Conservation (phyloP, 2,329 filamentous ascomycete genomes). For the Triangularia setosa region DNA sequence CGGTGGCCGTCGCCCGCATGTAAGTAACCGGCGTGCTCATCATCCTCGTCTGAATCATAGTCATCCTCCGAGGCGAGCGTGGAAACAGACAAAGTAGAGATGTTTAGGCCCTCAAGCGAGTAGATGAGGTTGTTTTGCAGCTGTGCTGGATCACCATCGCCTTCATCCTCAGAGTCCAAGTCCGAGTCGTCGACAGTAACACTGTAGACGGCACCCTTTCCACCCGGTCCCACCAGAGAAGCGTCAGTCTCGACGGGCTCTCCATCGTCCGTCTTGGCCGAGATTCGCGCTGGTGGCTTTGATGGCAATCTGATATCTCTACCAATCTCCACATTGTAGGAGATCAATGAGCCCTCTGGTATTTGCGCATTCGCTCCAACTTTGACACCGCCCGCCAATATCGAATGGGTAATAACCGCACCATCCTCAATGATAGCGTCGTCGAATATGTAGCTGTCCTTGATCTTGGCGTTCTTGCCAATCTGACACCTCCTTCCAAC, state of each 20-base stretch:
- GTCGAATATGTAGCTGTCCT: conserved; percentile 85
- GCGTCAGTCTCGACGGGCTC: conserved; percentile 39
- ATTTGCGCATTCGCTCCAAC: conserved; percentile 70
- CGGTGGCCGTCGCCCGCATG: conserved; percentile 27
- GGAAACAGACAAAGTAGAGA: conserved; percentile 54
- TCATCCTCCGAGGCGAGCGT: conserved; percentile 62
- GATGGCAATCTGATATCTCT: conserved; percentile 50
- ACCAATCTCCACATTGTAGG: conserved; percentile 69
- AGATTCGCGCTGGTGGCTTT: conserved; percentile 35
- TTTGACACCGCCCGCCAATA: conserved; percentile 69
- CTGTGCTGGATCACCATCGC: conserved; percentile 41
- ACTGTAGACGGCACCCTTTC: conserved; percentile 50
- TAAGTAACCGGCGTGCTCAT: conserved; percentile 47
- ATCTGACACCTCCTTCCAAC: conserved; percentile 84
- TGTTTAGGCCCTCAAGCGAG: conserved; percentile 48
- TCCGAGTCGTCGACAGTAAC: conserved; percentile 47
- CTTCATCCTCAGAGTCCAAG: conserved; percentile 45
- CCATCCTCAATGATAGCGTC: conserved; percentile 73
- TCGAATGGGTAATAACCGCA: conserved; percentile 63
- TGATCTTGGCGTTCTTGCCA: conserved; percentile 75
- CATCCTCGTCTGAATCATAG: conserved; percentile 61
- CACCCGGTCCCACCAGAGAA: conserved; percentile 44
- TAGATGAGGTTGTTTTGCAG: conserved; percentile 56
- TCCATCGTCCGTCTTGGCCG: conserved; percentile 37
- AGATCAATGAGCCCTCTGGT: conserved; percentile 71